These are phyloP conservation scores for Gossypium mustelinum DNA, from an alignment of 345 rosid species.

Conservation along the genomic window DNA sequence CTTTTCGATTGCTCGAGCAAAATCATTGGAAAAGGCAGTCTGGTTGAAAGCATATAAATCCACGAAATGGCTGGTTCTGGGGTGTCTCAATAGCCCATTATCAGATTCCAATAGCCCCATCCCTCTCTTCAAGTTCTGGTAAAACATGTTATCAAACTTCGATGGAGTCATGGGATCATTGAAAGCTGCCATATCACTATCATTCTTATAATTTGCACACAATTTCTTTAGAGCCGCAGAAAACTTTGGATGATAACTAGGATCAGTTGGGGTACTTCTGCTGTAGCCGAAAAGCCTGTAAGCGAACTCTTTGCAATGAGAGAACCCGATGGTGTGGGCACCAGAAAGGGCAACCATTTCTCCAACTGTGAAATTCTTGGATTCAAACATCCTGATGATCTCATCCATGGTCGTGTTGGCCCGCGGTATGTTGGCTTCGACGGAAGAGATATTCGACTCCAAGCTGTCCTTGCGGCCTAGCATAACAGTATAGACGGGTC, in stretches of 20 bases:
- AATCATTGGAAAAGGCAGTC: conserved; percentile 57
- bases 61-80: conserved; percentile 55
- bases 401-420: conserved; percentile 48
- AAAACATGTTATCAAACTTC: conserved; percentile 75
- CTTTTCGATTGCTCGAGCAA: conserved; percentile 72
- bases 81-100: conserved; percentile 47
- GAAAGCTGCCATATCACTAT: conserved; percentile 65
- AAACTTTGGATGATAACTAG: conserved; percentile 33
- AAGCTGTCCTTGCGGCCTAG: conserved; percentile 73
- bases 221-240: conserved; percentile 51
- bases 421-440: conserved; percentile 48
- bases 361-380: conserved; percentile 45
- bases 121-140: conserved; percentile 67
- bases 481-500: conserved; percentile 57
- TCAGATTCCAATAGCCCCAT: conserved; percentile 71
- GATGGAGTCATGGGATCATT: conserved; percentile 86
- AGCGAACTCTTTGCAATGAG: conserved; percentile 78
- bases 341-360: conserved; percentile 86
- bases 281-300: conserved; percentile 19
- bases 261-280: conserved; percentile 47
- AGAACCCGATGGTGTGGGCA: conserved; percentile 84
- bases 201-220: conserved; percentile 44
- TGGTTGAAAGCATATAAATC: conserved; percentile 60
- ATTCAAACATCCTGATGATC: conserved; percentile 40
- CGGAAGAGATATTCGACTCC: conserved; percentile 37